Evolutionary conservation across 2,329 filamentous ascomycete species (phyloP).

Genomic region (Coniochaeta sp.): DNA sequence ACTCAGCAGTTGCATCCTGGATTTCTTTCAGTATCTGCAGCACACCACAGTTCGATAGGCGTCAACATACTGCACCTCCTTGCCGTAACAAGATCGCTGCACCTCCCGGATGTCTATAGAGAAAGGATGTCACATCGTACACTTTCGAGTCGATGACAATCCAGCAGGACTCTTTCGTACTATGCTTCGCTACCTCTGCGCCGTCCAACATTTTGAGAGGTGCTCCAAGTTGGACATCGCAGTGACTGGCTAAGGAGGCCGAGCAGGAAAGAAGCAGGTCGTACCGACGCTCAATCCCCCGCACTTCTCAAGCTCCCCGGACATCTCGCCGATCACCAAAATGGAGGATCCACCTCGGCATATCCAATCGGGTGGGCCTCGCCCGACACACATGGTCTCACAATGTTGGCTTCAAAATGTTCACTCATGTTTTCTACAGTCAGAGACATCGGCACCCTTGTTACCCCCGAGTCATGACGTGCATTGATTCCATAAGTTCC

Average conservation of each 20-base stretch:
- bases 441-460: no score
- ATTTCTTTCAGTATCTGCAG: not conserved
- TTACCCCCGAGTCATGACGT: not conserved
- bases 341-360: not conserved
- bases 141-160: constrained; percentile 22
- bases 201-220: constrained; percentile 15
- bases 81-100: constrained; percentile 19
- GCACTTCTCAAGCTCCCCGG: not conserved
- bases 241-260: not conserved
- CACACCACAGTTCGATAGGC: not conserved
- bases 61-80: constrained; percentile 19
- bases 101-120: constrained; percentile 23
- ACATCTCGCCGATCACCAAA: not conserved
- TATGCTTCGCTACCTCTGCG: constrained; percentile 25
- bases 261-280: not conserved
- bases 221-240: not conserved
- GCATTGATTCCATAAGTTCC: not conserved
- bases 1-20: constrained; percentile 23
- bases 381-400: not conserved
- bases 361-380: not conserved
- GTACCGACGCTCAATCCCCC: not conserved
- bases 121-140: constrained; percentile 29
- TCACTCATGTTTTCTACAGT: no score
- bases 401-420: no score
- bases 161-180: constrained; percentile 26